Percentiles rank a stretch among this genome's conserved stretches.
Conservation (phyloP, 139 green algal genomes). For the Chlorella sp. region DNA sequence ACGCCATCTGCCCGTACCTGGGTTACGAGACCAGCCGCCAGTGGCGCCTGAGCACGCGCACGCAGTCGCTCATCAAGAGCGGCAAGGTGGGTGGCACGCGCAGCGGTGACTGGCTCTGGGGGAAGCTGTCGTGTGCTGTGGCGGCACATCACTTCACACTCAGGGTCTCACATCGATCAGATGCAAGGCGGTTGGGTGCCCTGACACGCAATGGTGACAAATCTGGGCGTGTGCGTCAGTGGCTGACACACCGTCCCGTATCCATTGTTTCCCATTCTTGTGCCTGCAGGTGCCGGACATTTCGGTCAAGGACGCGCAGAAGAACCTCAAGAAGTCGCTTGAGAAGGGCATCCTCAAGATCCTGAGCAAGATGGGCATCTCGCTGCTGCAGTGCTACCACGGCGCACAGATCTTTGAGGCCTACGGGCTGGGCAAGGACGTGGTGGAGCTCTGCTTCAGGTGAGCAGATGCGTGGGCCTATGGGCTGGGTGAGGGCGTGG, state of each 20-base stretch:
- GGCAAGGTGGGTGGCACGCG: constrained; percentile 70
- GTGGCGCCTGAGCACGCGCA: constrained; percentile 80
- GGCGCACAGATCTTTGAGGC: constrained; percentile 96
- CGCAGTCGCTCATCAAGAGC: constrained; percentile 79
- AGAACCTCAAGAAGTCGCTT: constrained; percentile 90
- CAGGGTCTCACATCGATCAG: no score
- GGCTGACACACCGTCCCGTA: neutral
- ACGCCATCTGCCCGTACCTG: constrained; percentile 96
- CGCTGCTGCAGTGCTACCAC: constrained; percentile 85
- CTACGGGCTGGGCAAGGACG: constrained; percentile 92
- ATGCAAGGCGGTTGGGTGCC: no score
- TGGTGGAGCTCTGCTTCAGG: constrained; percentile 79
- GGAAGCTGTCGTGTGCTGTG: no score
- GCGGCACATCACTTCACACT: no score
- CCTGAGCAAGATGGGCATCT: constrained; percentile 99
- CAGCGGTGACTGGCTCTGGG: no score
- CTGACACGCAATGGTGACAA: no score
- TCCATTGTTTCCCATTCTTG: no score
- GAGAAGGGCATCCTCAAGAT: constrained; percentile 99
- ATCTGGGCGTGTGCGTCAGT: no score
- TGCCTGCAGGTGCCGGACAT: constrained; percentile 65
- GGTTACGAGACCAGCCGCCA: constrained; percentile 92
- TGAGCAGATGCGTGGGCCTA: constrained; percentile 6
- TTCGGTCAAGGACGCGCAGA: constrained; percentile 67
- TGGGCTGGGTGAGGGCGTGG: no score